These are phyloP conservation scores for Fragilariopsis cylindrus DNA, from an alignment of 108 stramenopile species.

Conservation along the genomic window DNA sequence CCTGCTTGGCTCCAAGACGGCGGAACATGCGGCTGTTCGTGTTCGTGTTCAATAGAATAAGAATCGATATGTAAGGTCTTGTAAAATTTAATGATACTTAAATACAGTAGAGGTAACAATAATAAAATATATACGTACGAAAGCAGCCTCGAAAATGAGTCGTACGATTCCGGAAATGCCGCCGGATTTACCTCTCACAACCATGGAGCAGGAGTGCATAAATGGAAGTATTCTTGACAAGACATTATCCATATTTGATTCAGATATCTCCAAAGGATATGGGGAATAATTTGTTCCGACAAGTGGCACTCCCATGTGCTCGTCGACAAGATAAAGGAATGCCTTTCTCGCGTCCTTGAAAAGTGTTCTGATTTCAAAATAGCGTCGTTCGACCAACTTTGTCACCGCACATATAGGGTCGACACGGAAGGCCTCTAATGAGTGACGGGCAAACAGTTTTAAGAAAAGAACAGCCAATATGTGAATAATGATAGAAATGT, in stretches of 20 bases:
- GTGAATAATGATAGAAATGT: too few species aligned
- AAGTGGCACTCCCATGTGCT: conserved; percentile 51
- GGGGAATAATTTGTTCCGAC: conserved; percentile 23
- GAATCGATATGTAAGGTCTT: not conserved
- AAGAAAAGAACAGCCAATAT: too few species aligned
- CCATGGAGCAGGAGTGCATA: conserved; percentile 57
- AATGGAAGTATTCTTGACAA: conserved; percentile 48
- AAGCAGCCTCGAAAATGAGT: conserved; percentile 54
- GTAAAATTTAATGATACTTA: not conserved
- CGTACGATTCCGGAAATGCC: conserved; percentile 48
- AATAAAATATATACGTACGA: conserved; percentile 2
- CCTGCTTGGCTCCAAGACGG: conserved; percentile 38
- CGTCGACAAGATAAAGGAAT: conserved; percentile 68
- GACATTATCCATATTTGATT: conserved; percentile 31
- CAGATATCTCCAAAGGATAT: conserved; percentile 38
- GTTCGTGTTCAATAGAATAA: not conserved
- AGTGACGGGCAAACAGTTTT: too few species aligned
- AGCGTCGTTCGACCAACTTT: conserved; percentile 44
- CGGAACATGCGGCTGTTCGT: conserved; percentile 41
- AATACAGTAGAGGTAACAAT: not conserved
- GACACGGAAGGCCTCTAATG: conserved; percentile 35
- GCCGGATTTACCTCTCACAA: conserved; percentile 34
- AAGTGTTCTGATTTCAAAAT: conserved; percentile 28
- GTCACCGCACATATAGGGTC: conserved; percentile 49
- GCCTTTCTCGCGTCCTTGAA: conserved; percentile 45